Conservation (phyloP, 1,284 basidiomycete species). For the Melampsora americana region DNA sequence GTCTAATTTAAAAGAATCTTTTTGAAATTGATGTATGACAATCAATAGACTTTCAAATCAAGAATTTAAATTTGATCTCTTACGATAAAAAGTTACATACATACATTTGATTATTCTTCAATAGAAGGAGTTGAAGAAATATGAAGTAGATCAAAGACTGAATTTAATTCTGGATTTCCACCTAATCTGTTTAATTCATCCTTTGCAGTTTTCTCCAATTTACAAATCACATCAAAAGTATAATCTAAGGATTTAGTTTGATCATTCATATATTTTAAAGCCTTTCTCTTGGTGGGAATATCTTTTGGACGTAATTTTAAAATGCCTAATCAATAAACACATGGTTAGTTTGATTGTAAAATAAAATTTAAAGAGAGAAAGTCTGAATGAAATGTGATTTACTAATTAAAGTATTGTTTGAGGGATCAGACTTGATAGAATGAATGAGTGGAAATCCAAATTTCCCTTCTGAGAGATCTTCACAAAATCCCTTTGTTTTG, state of each 20-base stretch:
- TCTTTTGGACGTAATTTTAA: constrained; percentile 83
- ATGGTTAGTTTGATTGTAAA: not conserved
- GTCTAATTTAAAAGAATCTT: no score
- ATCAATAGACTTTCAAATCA: no score
- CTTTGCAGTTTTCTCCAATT: no score
- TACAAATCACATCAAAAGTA: no score
- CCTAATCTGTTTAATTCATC: constrained; percentile 63
- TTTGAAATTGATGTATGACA: no score
- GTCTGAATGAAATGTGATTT: not conserved
- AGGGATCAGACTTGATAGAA: constrained; percentile 69
- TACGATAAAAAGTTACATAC: no score
- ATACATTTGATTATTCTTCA: no score
- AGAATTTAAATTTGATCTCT: no score
- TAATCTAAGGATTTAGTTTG: no score
- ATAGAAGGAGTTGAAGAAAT: no score
- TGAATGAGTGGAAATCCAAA: constrained; percentile 87
- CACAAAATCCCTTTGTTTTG: constrained; percentile 87
- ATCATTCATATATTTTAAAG: no score
- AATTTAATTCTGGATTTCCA: constrained; percentile 60
- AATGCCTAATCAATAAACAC: constrained; percentile 66
- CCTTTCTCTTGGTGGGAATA: constrained; percentile 71
- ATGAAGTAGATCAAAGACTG: constrained; percentile 57
- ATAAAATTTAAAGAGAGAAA: not conserved
- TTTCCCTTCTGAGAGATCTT: no score
- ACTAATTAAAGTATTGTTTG: constrained; percentile 78